Evolutionary conservation across 495 filamentous ascomycete species (phyloP), one percentile per base, ranked within the genome.

Genomic region (Ramalina peruviana): DNA sequence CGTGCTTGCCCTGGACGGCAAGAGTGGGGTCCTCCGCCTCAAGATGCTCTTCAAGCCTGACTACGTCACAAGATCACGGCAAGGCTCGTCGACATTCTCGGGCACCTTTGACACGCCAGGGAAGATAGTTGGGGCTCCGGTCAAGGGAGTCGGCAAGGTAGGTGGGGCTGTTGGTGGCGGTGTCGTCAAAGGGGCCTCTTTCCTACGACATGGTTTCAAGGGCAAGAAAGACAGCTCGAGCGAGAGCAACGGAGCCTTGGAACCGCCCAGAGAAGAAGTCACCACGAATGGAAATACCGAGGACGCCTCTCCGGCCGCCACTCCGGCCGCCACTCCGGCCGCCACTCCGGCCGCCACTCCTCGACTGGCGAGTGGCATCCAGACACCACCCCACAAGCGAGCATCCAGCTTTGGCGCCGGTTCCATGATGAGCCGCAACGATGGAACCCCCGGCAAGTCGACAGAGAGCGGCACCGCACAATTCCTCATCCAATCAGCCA

Each of bases 91-190:
- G 3, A 96, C 92, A 4, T 94, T 99, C 73, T 81, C 80, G 4
- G 92, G 92, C 13, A 96, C 88, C 0, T 95, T 98, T 60, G 80
- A 83, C 5, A 72, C 82, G 4, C 87, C 92, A n/a, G 86, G 87
- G 26, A 94, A 88, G 68, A 83, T 97, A 46, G 83, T 96, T 47
- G 88, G 88, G 21, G 90, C 85, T 11, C 92, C 92, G 11, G 78
- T 97, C 60, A 97, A 96, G 69, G 90, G 89, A 26, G 86, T 84
- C 25, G 81, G 78, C 42, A 81, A 83, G 39, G 82, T 86, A 40
- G 80, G 72, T 19, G 77, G 76, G 10, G 70, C 71, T 39, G 79
- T 85, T 17, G 88, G 82, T 7, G 82, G 84, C 53, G 81, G 84
- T 47, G 85, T 96, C 43, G 77, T 81, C 53, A 92, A 88, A 61